A percentile compares a stretch with the other conserved stretches of the same genome.
Evolutionary conservation across 352 stramenopile genomes (phyloP).

Genomic region (Phytophthora megakarya): DNA sequence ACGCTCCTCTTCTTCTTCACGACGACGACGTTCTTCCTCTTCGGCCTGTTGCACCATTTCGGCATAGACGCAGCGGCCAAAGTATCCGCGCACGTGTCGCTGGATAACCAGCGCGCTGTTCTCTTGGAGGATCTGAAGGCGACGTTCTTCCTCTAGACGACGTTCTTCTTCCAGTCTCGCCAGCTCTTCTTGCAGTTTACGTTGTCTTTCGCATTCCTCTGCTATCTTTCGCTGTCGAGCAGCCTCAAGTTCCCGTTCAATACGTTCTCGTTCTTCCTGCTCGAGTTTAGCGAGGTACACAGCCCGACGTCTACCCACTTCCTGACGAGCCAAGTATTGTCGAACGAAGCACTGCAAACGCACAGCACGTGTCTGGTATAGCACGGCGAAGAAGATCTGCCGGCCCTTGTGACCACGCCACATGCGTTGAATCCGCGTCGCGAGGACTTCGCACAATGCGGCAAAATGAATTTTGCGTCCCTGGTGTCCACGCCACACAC

Average conservation of each 20-base stretch:
- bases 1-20: conserved; percentile 51
- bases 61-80: conserved; percentile 44
- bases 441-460: conserved; percentile 38
- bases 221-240: conserved; percentile 37
- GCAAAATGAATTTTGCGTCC: conserved; percentile 36
- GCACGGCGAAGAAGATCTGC: conserved; percentile 32
- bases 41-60: conserved; percentile 44
- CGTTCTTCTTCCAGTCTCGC: conserved; percentile 41
- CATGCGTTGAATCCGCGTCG: conserved; percentile 53
- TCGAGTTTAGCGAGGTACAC: conserved; percentile 45
- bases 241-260: conserved; percentile 38
- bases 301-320: conserved; percentile 33
- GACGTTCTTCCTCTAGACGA: conserved; percentile 37
- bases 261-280: conserved; percentile 41
- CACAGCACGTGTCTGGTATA: conserved; percentile 49
- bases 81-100: conserved; percentile 49
- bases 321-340: conserved; percentile 42
- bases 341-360: conserved; percentile 59
- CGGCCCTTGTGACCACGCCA: conserved; percentile 50
- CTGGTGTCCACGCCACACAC: conserved; percentile 41
- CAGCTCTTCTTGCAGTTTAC: conserved; percentile 39
- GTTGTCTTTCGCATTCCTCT: conserved; percentile 38
- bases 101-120: conserved; percentile 55
- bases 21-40: conserved; percentile 41
- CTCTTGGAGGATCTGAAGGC: conserved; percentile 26